A percentile compares a stretch with the other conserved stretches of the same genome.
phyloP scores from a whole-genome alignment of 2,329 filamentous ascomycete species.

The Fusarium sp. region DNA sequence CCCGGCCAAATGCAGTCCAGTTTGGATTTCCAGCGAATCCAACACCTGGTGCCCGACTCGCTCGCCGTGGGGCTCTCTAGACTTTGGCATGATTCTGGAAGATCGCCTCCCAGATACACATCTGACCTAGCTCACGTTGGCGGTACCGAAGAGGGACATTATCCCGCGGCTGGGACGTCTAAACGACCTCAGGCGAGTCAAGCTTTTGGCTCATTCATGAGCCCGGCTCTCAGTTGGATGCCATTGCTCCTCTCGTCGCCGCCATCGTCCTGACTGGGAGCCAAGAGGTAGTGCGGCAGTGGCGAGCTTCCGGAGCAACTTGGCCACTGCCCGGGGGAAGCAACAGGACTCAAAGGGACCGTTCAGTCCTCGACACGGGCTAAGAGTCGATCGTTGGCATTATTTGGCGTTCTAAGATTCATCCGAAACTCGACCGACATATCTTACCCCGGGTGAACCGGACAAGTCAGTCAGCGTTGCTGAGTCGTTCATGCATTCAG shows the following conservation, averaged over 20 bases:
- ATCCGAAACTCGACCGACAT: conserved; percentile 20
- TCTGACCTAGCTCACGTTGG: conserved; percentile 30
- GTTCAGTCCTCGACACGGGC: neutral
- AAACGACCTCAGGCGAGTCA: conserved; percentile 18
- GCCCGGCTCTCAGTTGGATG: conserved; percentile 9
- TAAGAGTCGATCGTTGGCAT: conserved; percentile 6
- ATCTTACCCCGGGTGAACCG: conserved; percentile 28
- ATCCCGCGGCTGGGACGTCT: conserved; percentile 28
- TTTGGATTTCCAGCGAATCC: conserved; percentile 34
- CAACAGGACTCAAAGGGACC: neutral
- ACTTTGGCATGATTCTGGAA: conserved; percentile 50
- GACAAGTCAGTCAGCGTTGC: conserved; percentile 13
- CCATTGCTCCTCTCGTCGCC: neutral
- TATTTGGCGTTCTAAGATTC: conserved; percentile 9
- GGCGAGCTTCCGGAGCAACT: conserved; percentile 4
- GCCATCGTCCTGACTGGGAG: neutral
- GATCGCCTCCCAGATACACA: conserved; percentile 43
- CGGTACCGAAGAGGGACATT: conserved; percentile 25
- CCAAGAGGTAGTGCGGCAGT: conserved; percentile 13
- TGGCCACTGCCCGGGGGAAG: neutral
- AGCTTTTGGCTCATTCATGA: conserved; percentile 17
- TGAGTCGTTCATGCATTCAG: conserved; percentile 42
- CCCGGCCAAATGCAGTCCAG: conserved; percentile 37
- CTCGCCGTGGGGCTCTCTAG: conserved; percentile 33
- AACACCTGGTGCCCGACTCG: conserved; percentile 18